Percentiles rank a stretch among this genome's conserved stretches.
These are phyloP conservation scores for Daldinia caldariorum DNA, from an alignment of 495 filamentous ascomycete species.

Conservation along the genomic window DNA sequence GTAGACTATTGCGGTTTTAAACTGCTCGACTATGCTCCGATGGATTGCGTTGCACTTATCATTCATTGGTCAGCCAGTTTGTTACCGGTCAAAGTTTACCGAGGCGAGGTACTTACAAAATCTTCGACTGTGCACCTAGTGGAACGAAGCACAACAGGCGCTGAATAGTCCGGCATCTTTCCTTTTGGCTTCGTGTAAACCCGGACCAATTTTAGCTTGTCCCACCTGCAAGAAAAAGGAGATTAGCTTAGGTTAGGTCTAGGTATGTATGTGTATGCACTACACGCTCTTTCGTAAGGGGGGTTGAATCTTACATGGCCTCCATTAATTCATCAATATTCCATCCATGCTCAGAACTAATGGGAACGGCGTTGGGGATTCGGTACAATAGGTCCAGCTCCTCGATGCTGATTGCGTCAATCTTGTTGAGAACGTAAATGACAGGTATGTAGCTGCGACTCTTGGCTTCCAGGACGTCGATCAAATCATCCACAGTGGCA, in stretches of 20 bases:
- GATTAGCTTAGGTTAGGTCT: slow-evolving; percentile 24
- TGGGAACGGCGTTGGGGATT: slow-evolving; percentile 95
- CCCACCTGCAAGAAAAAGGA: slow-evolving; percentile 69
- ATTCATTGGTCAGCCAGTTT: slow-evolving; percentile 42
- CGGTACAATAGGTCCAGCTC: slow-evolving; percentile 95
- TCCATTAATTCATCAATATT: slow-evolving; percentile 97
- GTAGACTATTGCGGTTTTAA: slow-evolving; percentile 95
- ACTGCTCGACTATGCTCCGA: slow-evolving; percentile 93
- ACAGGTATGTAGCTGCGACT: slow-evolving; percentile 95
- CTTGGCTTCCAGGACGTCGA: slow-evolving; percentile 96
- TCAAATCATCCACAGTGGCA: slow-evolving; percentile 83
- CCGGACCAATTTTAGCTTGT: slow-evolving; percentile 87
- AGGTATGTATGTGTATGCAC: slow-evolving; percentile 40
- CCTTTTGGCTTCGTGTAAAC: slow-evolving; percentile 99
- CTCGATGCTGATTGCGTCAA: slow-evolving; percentile 96
- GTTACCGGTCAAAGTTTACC: slow-evolving; percentile 32
- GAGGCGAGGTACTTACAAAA: slow-evolving; percentile 74
- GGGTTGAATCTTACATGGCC: slow-evolving; percentile 71
- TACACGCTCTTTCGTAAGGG: slow-evolving; percentile 19
- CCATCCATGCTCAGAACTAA: slow-evolving; percentile 98
- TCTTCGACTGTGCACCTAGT: slow-evolving; percentile 91
- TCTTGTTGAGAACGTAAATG: slow-evolving; percentile 98
- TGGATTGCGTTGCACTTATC: slow-evolving; percentile 94
- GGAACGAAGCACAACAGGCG: slow-evolving; percentile 87
- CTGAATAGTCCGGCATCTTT: slow-evolving; percentile 88